Conservation (phyloP, 495 filamentous ascomycete genomes). For the Glutinoglossum americanum region DNA sequence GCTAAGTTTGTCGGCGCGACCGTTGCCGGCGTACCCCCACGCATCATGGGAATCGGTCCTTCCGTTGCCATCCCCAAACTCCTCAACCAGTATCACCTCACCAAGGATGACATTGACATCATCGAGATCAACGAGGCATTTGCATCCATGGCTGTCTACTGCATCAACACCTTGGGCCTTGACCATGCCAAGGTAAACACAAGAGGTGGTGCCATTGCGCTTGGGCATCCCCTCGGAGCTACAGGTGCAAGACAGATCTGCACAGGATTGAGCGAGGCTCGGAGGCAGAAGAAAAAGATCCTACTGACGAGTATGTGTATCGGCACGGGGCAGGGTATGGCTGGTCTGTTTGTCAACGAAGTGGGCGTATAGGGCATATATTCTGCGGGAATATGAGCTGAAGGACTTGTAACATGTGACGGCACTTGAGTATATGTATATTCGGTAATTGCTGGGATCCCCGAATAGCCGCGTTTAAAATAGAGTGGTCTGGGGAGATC, state of each 20-base stretch:
- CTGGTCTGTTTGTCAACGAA: constrained; percentile 4
- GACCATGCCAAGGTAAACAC: constrained; percentile 76
- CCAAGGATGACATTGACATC: constrained; percentile 84
- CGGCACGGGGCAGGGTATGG: constrained; percentile 9
- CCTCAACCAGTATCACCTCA: constrained; percentile 65
- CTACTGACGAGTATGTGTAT: constrained; percentile 39
- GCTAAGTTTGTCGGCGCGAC: constrained; percentile 76
- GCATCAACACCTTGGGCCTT: constrained; percentile 67
- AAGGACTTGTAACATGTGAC: neutral
- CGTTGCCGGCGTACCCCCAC: constrained; percentile 72
- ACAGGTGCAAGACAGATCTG: constrained; percentile 86
- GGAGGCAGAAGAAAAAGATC: constrained; percentile 57
- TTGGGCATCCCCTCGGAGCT: constrained; percentile 88
- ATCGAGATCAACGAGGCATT: constrained; percentile 99
- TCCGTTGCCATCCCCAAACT: constrained; percentile 92
- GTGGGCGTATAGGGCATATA: neutral
- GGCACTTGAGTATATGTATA: neutral
- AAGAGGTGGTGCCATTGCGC: constrained; percentile 93
- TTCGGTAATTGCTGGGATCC: neutral
- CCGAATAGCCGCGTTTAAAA: neutral
- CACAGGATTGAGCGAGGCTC: constrained; percentile 75
- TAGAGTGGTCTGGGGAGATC: neutral
- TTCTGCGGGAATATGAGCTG: no score
- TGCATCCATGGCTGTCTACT: constrained; percentile 86
- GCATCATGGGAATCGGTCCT: constrained; percentile 90